A percentile compares a stretch with the other conserved stretches of the same genome.
phyloP scores from a whole-genome alignment of 352 stramenopile species.

The Phytophthora melonis region DNA sequence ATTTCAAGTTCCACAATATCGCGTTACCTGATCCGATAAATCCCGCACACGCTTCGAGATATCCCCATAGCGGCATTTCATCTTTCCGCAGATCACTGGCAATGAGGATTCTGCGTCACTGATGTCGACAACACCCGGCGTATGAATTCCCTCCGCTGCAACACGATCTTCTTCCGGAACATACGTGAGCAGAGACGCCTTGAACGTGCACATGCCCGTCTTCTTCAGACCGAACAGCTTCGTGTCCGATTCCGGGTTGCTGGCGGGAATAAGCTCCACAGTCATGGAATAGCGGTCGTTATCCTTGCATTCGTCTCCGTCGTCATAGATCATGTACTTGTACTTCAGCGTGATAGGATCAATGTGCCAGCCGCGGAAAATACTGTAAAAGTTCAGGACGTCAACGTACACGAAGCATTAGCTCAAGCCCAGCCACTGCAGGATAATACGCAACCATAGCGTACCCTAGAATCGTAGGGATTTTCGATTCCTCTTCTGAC shows the following conservation, averaged over 20 bases:
- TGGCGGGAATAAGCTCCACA: slow-evolving; percentile 65
- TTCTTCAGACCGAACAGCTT: slow-evolving; percentile 68
- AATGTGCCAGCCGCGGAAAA: slow-evolving; percentile 83
- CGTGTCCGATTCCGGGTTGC: slow-evolving; percentile 44
- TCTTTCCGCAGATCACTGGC: slow-evolving; percentile 70
- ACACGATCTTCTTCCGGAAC: slow-evolving; percentile 52
- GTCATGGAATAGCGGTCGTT: slow-evolving; percentile 52
- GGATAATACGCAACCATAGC: background rate
- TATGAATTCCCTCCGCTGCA: slow-evolving; percentile 66
- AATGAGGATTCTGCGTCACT: slow-evolving; percentile 60
- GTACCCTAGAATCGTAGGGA: slow-evolving; percentile 66
- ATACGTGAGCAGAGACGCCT: slow-evolving; percentile 56
- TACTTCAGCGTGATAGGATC: slow-evolving; percentile 81
- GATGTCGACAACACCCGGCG: slow-evolving; percentile 74
- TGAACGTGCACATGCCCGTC: slow-evolving; percentile 65
- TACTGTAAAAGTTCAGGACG: slow-evolving; percentile 41
- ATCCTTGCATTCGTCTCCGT: slow-evolving; percentile 72
- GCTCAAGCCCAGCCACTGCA: background rate
- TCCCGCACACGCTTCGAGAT: slow-evolving; percentile 56
- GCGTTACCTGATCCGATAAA: slow-evolving; percentile 61
- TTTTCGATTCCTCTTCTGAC: slow-evolving; percentile 31
- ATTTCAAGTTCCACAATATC: background rate
- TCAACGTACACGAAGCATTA: background rate
- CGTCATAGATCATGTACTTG: slow-evolving; percentile 84
- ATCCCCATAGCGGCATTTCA: slow-evolving; percentile 74